These are phyloP conservation scores for Podospora sp. DNA, from an alignment of 495 filamentous ascomycete species.

Conservation along the genomic window DNA sequence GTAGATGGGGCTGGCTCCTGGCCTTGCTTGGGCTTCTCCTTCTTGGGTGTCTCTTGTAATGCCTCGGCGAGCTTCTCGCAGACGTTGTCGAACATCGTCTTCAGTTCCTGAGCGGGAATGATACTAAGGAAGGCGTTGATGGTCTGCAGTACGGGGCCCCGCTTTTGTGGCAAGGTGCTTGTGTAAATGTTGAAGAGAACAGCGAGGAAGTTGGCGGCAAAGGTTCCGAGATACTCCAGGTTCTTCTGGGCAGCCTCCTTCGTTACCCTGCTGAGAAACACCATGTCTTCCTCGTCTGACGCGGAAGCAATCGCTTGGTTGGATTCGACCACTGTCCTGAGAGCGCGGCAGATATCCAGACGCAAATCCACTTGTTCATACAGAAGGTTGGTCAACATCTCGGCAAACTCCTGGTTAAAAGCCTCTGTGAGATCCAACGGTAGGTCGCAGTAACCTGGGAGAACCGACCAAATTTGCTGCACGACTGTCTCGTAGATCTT, in stretches of 20 bases:
- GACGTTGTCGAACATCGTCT: constrained; percentile 84
- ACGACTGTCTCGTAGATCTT: constrained; percentile 98
- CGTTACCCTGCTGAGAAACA: constrained; percentile 71
- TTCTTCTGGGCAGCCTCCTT: constrained; percentile 76
- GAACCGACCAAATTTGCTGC: constrained; percentile 89
- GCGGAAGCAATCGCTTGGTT: constrained; percentile 76
- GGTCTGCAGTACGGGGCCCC: constrained; percentile 85
- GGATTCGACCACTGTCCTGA: constrained; percentile 86
- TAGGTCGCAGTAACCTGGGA: constrained; percentile 94
- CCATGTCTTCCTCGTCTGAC: constrained; percentile 61
- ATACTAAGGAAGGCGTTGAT: constrained; percentile 95
- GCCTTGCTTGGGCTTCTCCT: constrained; percentile 60
- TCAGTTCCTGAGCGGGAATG: constrained; percentile 70
- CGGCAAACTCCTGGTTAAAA: constrained; percentile 89
- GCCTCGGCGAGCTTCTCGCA: constrained; percentile 78
- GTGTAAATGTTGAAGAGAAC: constrained; percentile 98
- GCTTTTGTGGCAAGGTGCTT: constrained; percentile 87
- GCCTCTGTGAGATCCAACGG: constrained; percentile 75
- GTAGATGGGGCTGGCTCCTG: constrained; percentile 84
- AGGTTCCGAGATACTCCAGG: constrained; percentile 71
- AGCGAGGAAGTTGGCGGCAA: constrained; percentile 84
- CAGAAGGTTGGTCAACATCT: constrained; percentile 84
- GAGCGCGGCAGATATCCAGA: constrained; percentile 78
- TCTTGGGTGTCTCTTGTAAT: constrained; percentile 61
- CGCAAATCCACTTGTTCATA: constrained; percentile 90